Conservation (phyloP, 805 yeast genomes). For the Brettanomyces nanus region DNA sequence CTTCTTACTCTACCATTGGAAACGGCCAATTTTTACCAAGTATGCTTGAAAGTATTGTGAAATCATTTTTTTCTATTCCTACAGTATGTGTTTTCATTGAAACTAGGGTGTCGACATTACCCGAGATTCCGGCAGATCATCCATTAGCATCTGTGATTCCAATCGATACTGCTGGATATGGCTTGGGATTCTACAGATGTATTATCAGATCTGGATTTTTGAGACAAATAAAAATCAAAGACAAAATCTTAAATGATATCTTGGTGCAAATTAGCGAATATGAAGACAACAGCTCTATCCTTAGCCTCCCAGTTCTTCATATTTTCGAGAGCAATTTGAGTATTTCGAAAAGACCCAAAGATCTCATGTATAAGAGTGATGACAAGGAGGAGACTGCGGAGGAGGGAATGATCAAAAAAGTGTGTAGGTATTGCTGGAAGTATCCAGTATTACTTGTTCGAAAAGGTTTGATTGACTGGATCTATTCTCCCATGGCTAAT, state of each 20-base stretch:
- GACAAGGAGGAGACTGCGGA: not conserved
- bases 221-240: slow-evolving; percentile 26
- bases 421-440: not conserved
- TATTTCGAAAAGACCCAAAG: slow-evolving; percentile 6
- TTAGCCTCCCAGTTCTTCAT: slow-evolving; percentile 18
- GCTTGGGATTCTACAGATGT: slow-evolving; percentile 41
- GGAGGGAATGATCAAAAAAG: not conserved
- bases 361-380: not conserved
- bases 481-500: slow-evolving; percentile 1
- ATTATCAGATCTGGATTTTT: slow-evolving; percentile 43
- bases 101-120: slow-evolving; percentile 33
- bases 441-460: not conserved
- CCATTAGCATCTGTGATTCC: slow-evolving; percentile 32
- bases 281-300: not conserved
- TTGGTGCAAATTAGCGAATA: slow-evolving; percentile 7
- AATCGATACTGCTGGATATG: slow-evolving; percentile 23
- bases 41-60: slow-evolving; percentile 29
- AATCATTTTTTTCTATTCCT: slow-evolving; percentile 37
- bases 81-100: slow-evolving; percentile 36
- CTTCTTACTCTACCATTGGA: slow-evolving; percentile 27
- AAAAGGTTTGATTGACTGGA: slow-evolving; percentile 1
- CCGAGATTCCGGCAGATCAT: slow-evolving; percentile 29
- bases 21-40: slow-evolving; percentile 40
- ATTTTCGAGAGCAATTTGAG: slow-evolving; percentile 20
- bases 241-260: slow-evolving; percentile 14